phyloP scores from a whole-genome alignment of 495 filamentous ascomycete genomes.

The Clohesyomyces aquaticus region DNA sequence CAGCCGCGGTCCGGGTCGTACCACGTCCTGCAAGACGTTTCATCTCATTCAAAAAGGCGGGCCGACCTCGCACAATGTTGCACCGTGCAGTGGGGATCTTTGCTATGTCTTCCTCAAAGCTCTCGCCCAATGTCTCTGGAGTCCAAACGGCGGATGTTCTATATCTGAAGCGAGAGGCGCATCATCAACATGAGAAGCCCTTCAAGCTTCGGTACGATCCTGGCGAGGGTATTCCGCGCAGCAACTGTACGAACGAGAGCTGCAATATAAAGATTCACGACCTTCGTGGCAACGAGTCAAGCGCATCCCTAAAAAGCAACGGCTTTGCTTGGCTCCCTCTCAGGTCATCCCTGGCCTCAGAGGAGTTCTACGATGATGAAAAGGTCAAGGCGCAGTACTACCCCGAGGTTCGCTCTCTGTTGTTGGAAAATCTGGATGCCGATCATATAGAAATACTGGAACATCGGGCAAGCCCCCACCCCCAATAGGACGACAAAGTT shows the following conservation, averaged over 20 bases:
- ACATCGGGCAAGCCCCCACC: constrained; percentile 22
- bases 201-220: constrained; percentile 18
- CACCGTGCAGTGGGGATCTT: too few species aligned
- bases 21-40: too few species aligned
- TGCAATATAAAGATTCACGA: background rate
- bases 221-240: constrained; percentile 9
- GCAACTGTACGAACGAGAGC: constrained; percentile 11
- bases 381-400: constrained; percentile 20
- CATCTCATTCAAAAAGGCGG: too few species aligned
- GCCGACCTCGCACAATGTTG: too few species aligned
- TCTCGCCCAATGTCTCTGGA: too few species aligned
- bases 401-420: background rate
- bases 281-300: background rate
- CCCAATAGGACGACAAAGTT: too few species aligned
- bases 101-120: too few species aligned
- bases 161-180: too few species aligned
- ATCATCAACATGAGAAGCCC: constrained; percentile 20
- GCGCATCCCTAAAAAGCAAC: background rate
- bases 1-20: too few species aligned
- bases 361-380: constrained; percentile 18
- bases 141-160: too few species aligned
- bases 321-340: constrained; percentile 12
- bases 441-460: constrained; percentile 17
- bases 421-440: constrained; percentile 9
- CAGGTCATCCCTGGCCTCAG: background rate